Evolutionary conservation across 371 early-diverging fungal species (phyloP).

Genomic region (Rhizomucor pusillus): DNA sequence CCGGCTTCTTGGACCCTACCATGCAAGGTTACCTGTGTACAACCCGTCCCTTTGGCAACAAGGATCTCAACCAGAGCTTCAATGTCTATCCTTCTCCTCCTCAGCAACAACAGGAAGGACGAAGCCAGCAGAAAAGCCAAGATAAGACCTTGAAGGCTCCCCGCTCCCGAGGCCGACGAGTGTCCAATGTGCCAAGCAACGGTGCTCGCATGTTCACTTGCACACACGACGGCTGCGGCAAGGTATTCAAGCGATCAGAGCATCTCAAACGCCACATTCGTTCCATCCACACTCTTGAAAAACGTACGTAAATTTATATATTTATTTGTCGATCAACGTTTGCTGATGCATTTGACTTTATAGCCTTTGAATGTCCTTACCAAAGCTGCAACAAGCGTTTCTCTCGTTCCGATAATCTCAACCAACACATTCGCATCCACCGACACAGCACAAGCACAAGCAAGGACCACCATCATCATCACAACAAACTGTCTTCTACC

Average conservation of each 20-base stretch:
- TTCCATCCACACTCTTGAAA: constrained; percentile 64
- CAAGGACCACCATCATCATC: constrained; percentile 18
- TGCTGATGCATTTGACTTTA: not conserved
- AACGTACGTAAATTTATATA: constrained; percentile 47
- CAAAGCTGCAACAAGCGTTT: constrained; percentile 79
- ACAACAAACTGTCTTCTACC: constrained; percentile 11
- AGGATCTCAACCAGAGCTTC: not conserved
- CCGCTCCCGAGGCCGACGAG: constrained; percentile 56
- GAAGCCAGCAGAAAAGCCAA: not conserved
- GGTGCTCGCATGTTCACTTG: constrained; percentile 54
- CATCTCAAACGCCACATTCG: constrained; percentile 65
- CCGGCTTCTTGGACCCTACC: constrained; percentile 1
- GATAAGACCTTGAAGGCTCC: constrained; percentile 24
- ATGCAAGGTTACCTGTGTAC: constrained; percentile 15
- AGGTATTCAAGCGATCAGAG: constrained; percentile 66
- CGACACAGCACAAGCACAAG: constrained; percentile 37
- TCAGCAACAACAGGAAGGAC: not conserved
- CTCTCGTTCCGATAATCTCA: constrained; percentile 81
- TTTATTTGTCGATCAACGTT: not conserved
- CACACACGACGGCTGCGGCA: constrained; percentile 52
- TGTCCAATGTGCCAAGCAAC: constrained; percentile 43
- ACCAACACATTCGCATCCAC: constrained; percentile 69
- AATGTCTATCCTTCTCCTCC: not conserved
- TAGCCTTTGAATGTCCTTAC: constrained; percentile 65
- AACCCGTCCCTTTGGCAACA: constrained; percentile 9